phyloP scores from a whole-genome alignment of 768 basidiomycete species.

The Naganishia onofrii region DNA sequence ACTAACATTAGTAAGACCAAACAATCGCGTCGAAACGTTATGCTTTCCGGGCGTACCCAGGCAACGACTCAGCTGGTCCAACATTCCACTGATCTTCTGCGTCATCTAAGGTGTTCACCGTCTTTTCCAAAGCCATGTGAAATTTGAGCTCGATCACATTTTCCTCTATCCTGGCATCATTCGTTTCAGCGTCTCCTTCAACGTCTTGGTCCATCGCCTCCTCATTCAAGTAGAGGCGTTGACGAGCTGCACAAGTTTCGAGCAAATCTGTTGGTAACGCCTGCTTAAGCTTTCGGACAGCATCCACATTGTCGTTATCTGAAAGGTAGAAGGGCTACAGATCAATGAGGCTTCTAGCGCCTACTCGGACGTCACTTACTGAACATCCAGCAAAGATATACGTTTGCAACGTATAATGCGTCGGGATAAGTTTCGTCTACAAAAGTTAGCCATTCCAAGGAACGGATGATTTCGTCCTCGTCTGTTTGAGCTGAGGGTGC shows the following conservation, averaged over 20 bases:
- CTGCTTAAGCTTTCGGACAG: constrained; percentile 56
- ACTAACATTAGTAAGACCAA: background rate
- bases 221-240: background rate
- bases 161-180: constrained; percentile 20
- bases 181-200: too few relatives aligned
- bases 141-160: constrained; percentile 36
- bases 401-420: constrained; percentile 81
- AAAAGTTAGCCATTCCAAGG: constrained; percentile 91
- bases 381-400: constrained; percentile 83
- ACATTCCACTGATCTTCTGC: constrained; percentile 40
- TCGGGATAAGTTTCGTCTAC: constrained; percentile 68
- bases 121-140: constrained; percentile 39
- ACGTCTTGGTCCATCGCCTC: constrained; percentile 13
- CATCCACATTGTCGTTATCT: constrained; percentile 72
- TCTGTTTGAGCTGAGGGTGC: constrained; percentile 40
- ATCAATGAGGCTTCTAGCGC: background rate
- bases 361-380: constrained; percentile 58
- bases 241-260: constrained; percentile 28
- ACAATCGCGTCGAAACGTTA: background rate
- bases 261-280: constrained; percentile 43
- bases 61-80: constrained; percentile 31
- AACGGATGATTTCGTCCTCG: constrained; percentile 64
- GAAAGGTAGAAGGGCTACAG: background rate
- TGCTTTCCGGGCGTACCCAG: background rate
- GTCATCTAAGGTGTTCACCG: constrained; percentile 39